Evolutionary conservation across 2,329 filamentous ascomycete species (phyloP), one percentile per base, ranked within the genome.

Genomic region (Coleophoma cylindrospora): DNA sequence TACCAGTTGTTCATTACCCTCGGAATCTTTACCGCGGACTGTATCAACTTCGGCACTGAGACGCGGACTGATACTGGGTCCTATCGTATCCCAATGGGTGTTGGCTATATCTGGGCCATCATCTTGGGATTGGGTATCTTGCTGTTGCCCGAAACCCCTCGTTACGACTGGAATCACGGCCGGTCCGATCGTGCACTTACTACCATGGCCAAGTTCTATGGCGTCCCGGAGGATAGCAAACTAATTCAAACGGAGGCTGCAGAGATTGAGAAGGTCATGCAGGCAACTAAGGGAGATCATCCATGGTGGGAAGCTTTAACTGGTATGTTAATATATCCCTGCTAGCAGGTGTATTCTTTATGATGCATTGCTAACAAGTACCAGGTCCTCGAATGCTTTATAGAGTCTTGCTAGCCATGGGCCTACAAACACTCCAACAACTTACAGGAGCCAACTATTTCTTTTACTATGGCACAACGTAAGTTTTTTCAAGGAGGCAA

Each of bases 1-100:
- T 89, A 88, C 66, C 86, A 89, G 67, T 77, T 89, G 14, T 83
- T 87, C 69, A 86, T 89, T 64, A 89, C 84, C 0, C 71, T 87
- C 27, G 86, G 86, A 34, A 87, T 89, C 55, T 79, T 81, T 48
- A 63, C 76, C 17, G 71, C 76, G 48, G 77, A 79, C 57, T 68
- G 75, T 49, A 72, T 82, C 59, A 81, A 81, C 64, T 79, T 70
- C 48, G 77, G 74, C 40, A 63, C 64, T 0, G 65, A 70, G 40
- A 66, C 63, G 0, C 58, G 64, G 11, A 50, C 47, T 4, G 64
- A 66, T 47, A 65, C 73, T 1, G 66, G 66, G 3, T 77, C 80
- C 1, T 89, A 85, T 81, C 75, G 83, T 43, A 76, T 86, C 19
- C 76, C 86, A 40, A 79, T 83, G 57, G 77, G 73, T 0, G 62